Evolutionary conservation across 257 asterid species (phyloP).

Genomic region (Verbena officinalis): DNA sequence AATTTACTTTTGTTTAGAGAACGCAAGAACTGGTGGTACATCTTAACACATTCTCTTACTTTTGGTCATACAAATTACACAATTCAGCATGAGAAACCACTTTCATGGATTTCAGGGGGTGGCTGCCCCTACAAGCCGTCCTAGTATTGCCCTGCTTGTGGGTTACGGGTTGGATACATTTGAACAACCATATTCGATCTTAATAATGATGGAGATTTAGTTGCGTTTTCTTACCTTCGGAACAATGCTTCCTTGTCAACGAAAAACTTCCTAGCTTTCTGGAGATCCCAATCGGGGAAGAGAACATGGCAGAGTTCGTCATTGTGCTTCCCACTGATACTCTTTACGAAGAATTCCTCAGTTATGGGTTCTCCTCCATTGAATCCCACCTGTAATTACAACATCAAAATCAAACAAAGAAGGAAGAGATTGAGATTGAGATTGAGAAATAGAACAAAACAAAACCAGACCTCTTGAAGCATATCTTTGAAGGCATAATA

Average conservation of each 20-base stretch:
- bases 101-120: no score
- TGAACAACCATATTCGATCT: background rate
- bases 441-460: background rate
- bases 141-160: background rate
- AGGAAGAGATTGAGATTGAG: background rate
- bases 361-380: slow-evolving; percentile 74
- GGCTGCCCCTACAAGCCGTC: no score
- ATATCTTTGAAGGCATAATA: slow-evolving; percentile 76
- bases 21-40: no score
- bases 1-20: no score
- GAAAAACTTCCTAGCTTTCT: slow-evolving; percentile 54
- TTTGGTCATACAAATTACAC: no score
- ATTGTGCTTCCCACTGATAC: slow-evolving; percentile 74
- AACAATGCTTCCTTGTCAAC: slow-evolving; percentile 80
- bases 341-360: slow-evolving; percentile 67
- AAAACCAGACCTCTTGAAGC: slow-evolving; percentile 74
- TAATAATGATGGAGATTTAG: background rate
- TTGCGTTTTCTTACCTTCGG: slow-evolving; percentile 49
- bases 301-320: slow-evolving; percentile 65
- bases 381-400: slow-evolving; percentile 57
- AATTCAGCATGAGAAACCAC: no score
- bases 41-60: no score
- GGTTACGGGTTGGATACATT: background rate
- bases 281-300: slow-evolving; percentile 76
- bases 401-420: background rate